Evolutionary conservation across 257 asterid species (phyloP).

Genomic region (Euphrasia confusa): DNA sequence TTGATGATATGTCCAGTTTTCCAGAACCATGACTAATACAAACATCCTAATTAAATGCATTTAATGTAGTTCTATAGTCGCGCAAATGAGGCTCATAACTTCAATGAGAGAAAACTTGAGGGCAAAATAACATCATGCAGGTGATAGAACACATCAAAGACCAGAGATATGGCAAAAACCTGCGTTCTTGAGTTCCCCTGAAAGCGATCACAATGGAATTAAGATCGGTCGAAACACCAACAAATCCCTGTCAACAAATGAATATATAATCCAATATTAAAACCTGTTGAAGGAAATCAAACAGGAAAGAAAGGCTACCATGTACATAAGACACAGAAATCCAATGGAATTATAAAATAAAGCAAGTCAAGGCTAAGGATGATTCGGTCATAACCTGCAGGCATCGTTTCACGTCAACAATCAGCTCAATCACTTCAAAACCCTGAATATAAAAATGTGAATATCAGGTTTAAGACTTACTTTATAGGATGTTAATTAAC

Average conservation of each 20-base stretch:
- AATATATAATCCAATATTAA: slow-evolving; percentile 20
- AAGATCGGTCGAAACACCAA: slow-evolving; percentile 80
- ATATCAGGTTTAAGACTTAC: slow-evolving; percentile 16
- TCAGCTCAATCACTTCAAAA: slow-evolving; percentile 80
- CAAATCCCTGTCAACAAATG: slow-evolving; percentile 62
- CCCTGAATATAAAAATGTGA: slow-evolving; percentile 53
- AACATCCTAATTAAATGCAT: too few relatives aligned
- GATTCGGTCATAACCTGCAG: slow-evolving; percentile 59
- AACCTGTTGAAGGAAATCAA: slow-evolving; percentile 8
- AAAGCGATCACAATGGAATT: slow-evolving; percentile 82
- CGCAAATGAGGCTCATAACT: not conserved
- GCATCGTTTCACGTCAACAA: slow-evolving; percentile 81
- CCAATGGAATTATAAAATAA: slow-evolving; percentile 1
- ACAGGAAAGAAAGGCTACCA: slow-evolving; percentile 1
- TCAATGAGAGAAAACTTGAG: slow-evolving; percentile 11
- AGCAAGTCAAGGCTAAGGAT: slow-evolving; percentile 8
- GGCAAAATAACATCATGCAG: slow-evolving; percentile 16
- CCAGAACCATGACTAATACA: too few relatives aligned
- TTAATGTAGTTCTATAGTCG: too few relatives aligned
- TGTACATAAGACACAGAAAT: not conserved
- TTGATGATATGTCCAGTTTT: too few relatives aligned
- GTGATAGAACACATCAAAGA: slow-evolving; percentile 23
- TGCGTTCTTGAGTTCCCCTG: slow-evolving; percentile 89
- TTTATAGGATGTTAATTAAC: not conserved
- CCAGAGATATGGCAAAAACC: slow-evolving; percentile 41